phyloP scores from a whole-genome alignment of 352 stramenopile species.

The Globisporangium perplexum region DNA sequence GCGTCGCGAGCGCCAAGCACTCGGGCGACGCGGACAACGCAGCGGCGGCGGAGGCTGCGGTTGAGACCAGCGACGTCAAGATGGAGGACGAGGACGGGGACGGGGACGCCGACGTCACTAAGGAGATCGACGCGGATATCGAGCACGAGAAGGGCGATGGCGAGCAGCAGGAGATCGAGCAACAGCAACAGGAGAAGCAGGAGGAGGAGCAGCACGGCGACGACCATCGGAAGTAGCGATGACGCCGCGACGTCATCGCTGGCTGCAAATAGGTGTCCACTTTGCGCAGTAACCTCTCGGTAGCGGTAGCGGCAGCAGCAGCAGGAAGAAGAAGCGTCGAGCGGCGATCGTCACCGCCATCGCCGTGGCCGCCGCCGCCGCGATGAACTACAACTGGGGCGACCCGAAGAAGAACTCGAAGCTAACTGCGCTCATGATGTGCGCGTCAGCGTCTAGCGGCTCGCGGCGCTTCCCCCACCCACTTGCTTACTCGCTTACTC shows the following conservation, averaged over 20 bases:
- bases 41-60: background rate
- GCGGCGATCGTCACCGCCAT: too few relatives aligned
- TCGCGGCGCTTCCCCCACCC: too few relatives aligned
- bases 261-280: too few relatives aligned
- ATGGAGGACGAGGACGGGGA: background rate
- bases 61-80: background rate
- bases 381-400: constrained; percentile 82
- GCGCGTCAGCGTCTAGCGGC: constrained; percentile 15
- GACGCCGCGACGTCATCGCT: too few relatives aligned
- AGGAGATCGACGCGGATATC: background rate
- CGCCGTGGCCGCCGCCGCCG: background rate
- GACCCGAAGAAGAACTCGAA: constrained; percentile 79
- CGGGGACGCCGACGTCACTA: background rate
- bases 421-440: constrained; percentile 74
- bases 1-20: constrained; percentile 28
- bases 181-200: background rate
- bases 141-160: background rate
- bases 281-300: too few relatives aligned
- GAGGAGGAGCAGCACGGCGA: background rate
- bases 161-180: background rate
- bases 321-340: too few relatives aligned
- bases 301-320: too few relatives aligned
- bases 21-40: background rate
- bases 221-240: background rate
- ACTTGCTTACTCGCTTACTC: too few relatives aligned